These are phyloP conservation scores for Aureobasidium sp. DNA, from an alignment of 2,329 filamentous ascomycete species.

Conservation along the genomic window DNA sequence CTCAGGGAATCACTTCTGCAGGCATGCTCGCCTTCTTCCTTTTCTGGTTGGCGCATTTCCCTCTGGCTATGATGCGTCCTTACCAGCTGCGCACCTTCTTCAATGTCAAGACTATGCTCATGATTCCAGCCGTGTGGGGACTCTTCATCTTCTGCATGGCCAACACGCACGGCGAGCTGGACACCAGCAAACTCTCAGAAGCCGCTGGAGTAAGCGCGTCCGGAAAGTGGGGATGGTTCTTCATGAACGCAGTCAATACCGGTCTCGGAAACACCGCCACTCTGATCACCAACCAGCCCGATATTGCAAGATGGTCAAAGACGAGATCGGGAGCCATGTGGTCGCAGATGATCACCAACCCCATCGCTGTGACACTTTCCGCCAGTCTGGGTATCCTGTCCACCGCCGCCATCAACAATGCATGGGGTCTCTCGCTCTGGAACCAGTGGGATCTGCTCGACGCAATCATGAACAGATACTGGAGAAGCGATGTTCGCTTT, in stretches of 20 bases:
- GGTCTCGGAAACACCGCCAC: slow-evolving; percentile 44
- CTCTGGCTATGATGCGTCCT: slow-evolving; percentile 35
- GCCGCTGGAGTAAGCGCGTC: neutral
- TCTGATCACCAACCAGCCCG: slow-evolving; percentile 41
- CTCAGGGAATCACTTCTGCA: slow-evolving; percentile 31
- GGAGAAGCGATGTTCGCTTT: slow-evolving; percentile 27
- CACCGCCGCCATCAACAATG: slow-evolving; percentile 36
- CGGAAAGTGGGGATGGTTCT: slow-evolving; percentile 26
- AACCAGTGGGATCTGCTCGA: slow-evolving; percentile 28
- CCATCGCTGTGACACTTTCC: slow-evolving; percentile 34
- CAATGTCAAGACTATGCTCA: slow-evolving; percentile 35
- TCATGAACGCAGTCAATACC: slow-evolving; percentile 33
- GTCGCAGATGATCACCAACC: slow-evolving; percentile 35
- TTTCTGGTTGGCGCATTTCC: slow-evolving; percentile 24
- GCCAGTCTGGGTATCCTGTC: slow-evolving; percentile 37
- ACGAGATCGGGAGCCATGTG: slow-evolving; percentile 33
- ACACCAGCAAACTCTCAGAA: slow-evolving; percentile 14
- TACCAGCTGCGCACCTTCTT: slow-evolving; percentile 39
- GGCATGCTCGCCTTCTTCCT: slow-evolving; percentile 29
- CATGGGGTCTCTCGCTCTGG: slow-evolving; percentile 30
- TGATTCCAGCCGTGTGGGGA: slow-evolving; percentile 43
- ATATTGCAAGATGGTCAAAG: slow-evolving; percentile 36
- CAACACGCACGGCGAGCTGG: slow-evolving; percentile 30
- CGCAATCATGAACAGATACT: slow-evolving; percentile 27
- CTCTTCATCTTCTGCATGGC: slow-evolving; percentile 34